These are phyloP conservation scores for Tetrahymena borealis DNA, from an alignment of 73 alveolate genomes.

Conservation along the genomic window DNA sequence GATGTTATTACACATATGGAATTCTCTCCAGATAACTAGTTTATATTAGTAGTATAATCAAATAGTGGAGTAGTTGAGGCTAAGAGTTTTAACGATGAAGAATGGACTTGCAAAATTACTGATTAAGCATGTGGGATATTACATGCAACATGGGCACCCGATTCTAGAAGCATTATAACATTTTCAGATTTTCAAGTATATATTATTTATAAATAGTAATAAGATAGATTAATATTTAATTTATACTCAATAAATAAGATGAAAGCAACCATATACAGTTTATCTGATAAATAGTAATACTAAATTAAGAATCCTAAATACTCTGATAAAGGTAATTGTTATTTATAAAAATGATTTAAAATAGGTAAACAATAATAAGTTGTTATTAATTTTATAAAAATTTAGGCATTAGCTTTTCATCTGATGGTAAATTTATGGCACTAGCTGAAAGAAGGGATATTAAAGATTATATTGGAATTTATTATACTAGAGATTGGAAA, in stretches of 20 bases:
- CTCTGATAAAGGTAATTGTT: slow-evolving; percentile 62
- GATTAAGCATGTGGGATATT: slow-evolving; percentile 72
- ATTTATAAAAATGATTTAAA: slow-evolving; percentile 36
- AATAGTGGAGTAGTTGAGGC: slow-evolving; percentile 69
- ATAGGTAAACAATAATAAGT: slow-evolving; percentile 73
- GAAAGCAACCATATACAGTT: slow-evolving; percentile 71
- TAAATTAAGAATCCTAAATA: slow-evolving; percentile 23
- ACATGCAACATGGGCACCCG: slow-evolving; percentile 88
- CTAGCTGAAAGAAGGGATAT: slow-evolving; percentile 84
- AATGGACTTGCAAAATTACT: slow-evolving; percentile 63
- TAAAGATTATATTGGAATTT: slow-evolving; percentile 87
- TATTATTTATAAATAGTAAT: neutral
- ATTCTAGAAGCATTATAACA: slow-evolving; percentile 74
- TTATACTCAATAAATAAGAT: slow-evolving; percentile 7
- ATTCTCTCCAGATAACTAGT: slow-evolving; percentile 87
- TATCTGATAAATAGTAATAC: slow-evolving; percentile 42
- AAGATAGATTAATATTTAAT: neutral
- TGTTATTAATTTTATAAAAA: neutral
- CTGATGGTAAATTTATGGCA: slow-evolving; percentile 91
- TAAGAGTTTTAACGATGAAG: slow-evolving; percentile 61
- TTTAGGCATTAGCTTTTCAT: slow-evolving; percentile 44
- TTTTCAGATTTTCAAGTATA: slow-evolving; percentile 68
- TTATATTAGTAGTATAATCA: slow-evolving; percentile 53
- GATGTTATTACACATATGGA: slow-evolving; percentile 63
- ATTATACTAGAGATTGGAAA: slow-evolving; percentile 85